Conservation (phyloP, 768 basidiomycete species). For the Coprinellus micaceus region DNA sequence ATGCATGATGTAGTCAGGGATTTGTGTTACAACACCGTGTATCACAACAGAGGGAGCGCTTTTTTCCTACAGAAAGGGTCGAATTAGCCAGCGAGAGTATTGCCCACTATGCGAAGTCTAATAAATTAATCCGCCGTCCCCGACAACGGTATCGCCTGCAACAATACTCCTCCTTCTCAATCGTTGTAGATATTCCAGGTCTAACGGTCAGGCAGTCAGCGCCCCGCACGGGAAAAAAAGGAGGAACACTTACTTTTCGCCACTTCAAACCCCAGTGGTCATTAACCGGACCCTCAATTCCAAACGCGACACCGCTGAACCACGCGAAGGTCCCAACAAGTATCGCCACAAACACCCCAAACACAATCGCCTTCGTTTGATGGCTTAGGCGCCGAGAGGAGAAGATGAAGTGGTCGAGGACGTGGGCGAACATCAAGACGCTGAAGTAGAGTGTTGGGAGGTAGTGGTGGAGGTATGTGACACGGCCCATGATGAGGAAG, state of each 20-base stretch:
- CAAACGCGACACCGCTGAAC: slow-evolving; percentile 88
- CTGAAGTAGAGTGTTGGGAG: slow-evolving; percentile 97
- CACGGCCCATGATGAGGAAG: slow-evolving; percentile 97
- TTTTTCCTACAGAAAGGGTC: neutral
- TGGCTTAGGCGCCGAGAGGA: slow-evolving; percentile 59
- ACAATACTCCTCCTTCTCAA: slow-evolving; percentile 6
- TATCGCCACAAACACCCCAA: slow-evolving; percentile 53
- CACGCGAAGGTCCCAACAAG: slow-evolving; percentile 89
- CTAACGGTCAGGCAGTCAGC: slow-evolving; percentile 14
- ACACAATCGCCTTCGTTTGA: slow-evolving; percentile 67
- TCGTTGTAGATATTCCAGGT: slow-evolving; percentile 31
- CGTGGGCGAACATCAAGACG: slow-evolving; percentile 84
- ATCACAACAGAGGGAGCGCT: neutral
- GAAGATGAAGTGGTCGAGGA: slow-evolving; percentile 93
- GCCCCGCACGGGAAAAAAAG: neutral
- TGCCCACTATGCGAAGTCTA: neutral
- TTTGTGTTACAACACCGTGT: neutral
- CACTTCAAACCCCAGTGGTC: slow-evolving; percentile 78
- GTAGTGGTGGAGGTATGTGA: slow-evolving; percentile 95
- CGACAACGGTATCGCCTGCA: neutral
- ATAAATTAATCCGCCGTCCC: neutral
- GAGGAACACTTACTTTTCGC: slow-evolving; percentile 50
- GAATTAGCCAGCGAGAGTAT: neutral
- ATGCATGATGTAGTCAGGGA: too few species aligned
- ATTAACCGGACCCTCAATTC: slow-evolving; percentile 83